Base-by-base conservation (phyloP, 805 yeast species). In the Babjeviella inositovora region DNA sequence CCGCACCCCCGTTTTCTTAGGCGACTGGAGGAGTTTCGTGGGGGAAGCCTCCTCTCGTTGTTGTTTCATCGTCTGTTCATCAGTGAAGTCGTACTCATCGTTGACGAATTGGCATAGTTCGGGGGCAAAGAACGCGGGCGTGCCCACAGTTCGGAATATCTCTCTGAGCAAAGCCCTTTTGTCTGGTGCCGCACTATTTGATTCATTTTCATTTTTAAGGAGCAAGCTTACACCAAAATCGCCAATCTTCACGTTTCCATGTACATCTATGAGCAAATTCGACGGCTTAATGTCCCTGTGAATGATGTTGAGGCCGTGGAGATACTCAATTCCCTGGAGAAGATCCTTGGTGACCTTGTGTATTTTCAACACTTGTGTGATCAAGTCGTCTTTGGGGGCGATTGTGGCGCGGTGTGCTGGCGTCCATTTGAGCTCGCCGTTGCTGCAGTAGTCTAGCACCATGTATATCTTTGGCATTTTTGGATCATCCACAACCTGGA, bases 101-200 rank as follows among this genome's bases (percentile, higher is more conserved):
- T 45, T 61, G 26, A 62, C 67, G 1, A 79, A 71, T 25, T 62
- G 59, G 41, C 95, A 85, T 22, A 85, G 57, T 43, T 90, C 99
- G 0, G 95, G 95, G 0, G 97, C 93, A 38, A 84, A 74, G 45
- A 87, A 87, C 0, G 95, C 96, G 2, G 97, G 97, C 0, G 97
- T 87, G 5, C 97, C 98, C 1, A 93, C 97, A 0, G 97, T 87
- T n/a, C n/a, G n/a, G n/a, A n/a, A n/a, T n/a, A n/a, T n/a, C n/a
- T n/a, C n/a, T 45, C 85, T 87, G 2, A 95, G 92, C 30, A 87
- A 56, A 36, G 87, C 96, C 26, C 71, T 53, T 31, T 84, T 95
- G 32, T 65, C 57, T n/a, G n/a, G n/a, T n/a, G n/a, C n/a, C 13
- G 15, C n/a, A 28, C 42, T 41, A 27, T 44, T 42, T 9, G 51